These are phyloP conservation scores for Malassezia obtusa DNA, from an alignment of 1,284 basidiomycete species.

Conservation along the genomic window DNA sequence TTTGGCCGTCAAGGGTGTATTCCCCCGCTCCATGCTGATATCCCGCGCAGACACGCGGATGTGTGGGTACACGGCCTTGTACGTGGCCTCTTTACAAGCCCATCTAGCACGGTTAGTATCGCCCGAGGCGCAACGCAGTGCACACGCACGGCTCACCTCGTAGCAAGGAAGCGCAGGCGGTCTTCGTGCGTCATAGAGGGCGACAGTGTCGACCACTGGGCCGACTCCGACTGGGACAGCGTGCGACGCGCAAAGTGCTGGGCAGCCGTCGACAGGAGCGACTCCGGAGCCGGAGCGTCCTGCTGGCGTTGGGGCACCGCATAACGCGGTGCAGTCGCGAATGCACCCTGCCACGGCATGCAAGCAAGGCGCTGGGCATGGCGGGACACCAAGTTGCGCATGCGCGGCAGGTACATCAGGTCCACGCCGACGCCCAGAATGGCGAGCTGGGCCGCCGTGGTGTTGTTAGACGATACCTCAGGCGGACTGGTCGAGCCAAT, in stretches of 20 bases:
- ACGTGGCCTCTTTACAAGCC: constrained; percentile 71
- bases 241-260: constrained; percentile 25
- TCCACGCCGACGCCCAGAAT: constrained; percentile 44
- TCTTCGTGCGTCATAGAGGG: constrained; percentile 12
- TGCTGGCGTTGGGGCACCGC: not conserved
- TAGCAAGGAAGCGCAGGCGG: constrained; percentile 2
- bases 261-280: constrained; percentile 3
- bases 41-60: constrained; percentile 21
- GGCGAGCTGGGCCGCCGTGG: constrained; percentile 6
- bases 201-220: not conserved
- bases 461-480: not conserved
- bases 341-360: not conserved
- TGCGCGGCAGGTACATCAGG: constrained; percentile 27
- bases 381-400: constrained; percentile 21
- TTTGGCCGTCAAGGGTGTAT: constrained; percentile 19
- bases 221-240: constrained; percentile 14
- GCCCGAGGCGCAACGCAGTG: not conserved
- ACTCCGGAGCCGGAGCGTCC: not conserved
- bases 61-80: constrained; percentile 69
- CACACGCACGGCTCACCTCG: constrained; percentile 12
- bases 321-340: not conserved
- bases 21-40: constrained; percentile 19
- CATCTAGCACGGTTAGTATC: constrained; percentile 26
- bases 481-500: not conserved
- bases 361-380: constrained; percentile 9